These are phyloP conservation scores for Citropsis articulata DNA, from an alignment of 345 rosid species.

Conservation along the genomic window DNA sequence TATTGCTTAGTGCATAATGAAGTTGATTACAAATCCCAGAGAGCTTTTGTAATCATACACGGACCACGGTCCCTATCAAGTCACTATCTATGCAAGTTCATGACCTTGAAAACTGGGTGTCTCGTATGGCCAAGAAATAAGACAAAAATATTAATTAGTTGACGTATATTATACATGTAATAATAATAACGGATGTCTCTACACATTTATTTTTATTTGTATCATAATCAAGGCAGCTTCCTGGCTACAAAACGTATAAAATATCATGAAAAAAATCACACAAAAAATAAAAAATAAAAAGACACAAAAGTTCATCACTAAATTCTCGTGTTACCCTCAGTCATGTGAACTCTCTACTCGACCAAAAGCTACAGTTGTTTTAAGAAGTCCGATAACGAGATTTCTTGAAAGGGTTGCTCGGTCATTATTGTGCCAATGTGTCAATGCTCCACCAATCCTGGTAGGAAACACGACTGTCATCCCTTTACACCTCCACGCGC, in stretches of 20 bases:
- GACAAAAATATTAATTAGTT: too few relatives aligned
- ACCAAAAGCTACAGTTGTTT: constrained; percentile 1
- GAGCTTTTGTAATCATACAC: neutral
- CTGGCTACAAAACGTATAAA: neutral
- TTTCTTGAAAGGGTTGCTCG: neutral
- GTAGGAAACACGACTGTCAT: neutral
- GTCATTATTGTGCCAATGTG: constrained; percentile 4
- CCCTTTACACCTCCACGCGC: constrained; percentile 9
- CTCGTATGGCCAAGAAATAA: neutral
- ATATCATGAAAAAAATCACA: neutral
- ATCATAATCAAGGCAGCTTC: neutral
- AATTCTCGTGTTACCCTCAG: constrained; percentile 32
- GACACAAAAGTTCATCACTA: constrained; percentile 14
- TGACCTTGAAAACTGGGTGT: neutral
- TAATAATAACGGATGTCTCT: constrained; percentile 4
- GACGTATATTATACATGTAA: too few relatives aligned
- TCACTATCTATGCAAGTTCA: neutral
- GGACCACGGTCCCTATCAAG: neutral
- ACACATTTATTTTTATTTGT: neutral
- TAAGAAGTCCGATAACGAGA: constrained; percentile 1
- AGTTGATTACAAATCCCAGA: neutral
- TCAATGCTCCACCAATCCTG: neutral
- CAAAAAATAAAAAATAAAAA: neutral
- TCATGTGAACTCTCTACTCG: constrained; percentile 24
- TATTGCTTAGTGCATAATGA: neutral